Conservation (phyloP, 805 yeast species). For the Blastobotrys parvus region DNA sequence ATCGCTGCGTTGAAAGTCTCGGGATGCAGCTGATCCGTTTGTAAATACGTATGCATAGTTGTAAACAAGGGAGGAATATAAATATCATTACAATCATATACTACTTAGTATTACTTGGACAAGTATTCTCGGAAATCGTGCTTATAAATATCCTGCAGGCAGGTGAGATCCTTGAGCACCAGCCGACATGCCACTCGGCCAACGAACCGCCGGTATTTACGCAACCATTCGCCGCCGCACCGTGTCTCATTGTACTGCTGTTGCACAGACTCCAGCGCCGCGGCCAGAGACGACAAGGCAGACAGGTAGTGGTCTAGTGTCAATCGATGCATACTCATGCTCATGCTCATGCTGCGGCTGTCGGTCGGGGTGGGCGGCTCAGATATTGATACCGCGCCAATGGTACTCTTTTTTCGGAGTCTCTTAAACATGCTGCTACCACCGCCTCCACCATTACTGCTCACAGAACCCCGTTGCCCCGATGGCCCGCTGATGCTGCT, state of each 20-base stretch:
- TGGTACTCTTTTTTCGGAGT: conserved; percentile 6
- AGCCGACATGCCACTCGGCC: conserved; percentile 12
- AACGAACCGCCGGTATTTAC: conserved; percentile 6
- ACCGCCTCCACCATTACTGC: not conserved
- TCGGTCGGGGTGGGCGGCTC: conserved; percentile 3
- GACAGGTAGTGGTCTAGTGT: conserved; percentile 6
- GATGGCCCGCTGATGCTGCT: not conserved
- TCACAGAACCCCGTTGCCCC: not conserved
- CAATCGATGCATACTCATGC: not conserved
- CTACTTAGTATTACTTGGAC: no score
- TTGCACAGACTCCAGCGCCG: conserved; percentile 7
- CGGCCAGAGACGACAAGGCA: conserved; percentile 5
- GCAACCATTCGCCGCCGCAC: conserved; percentile 8
- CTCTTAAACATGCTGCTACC: conserved; percentile 4
- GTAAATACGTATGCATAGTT: no score
- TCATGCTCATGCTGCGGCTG: not conserved
- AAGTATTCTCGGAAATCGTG: conserved; percentile 9
- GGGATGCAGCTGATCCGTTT: no score
- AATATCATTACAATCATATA: no score
- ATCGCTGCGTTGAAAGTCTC: no score
- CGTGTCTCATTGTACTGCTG: not conserved
- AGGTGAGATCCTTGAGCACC: conserved; percentile 9
- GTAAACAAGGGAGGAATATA: no score
- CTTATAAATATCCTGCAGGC: conserved; percentile 8
- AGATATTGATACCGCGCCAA: conserved; percentile 1